Percentiles rank a stretch among this genome's conserved stretches.
phyloP scores from a whole-genome alignment of 495 filamentous ascomycete species.

The Aspergillus avenaceus region DNA sequence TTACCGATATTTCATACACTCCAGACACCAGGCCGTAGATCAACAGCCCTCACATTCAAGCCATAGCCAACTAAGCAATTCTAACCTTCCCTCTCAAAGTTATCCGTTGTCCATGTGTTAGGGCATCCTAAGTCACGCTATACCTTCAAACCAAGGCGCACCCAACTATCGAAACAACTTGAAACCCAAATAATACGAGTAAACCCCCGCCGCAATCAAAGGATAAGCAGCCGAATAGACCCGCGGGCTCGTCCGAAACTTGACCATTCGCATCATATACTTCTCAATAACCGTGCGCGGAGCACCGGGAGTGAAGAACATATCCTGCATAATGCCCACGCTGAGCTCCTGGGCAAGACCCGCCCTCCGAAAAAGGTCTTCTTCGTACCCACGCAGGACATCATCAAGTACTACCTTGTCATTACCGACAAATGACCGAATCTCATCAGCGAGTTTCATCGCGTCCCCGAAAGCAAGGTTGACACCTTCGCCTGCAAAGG shows the following conservation, averaged over 20 bases:
- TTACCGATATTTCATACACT: too few relatives aligned
- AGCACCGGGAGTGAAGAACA: background rate
- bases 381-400: background rate
- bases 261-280: background rate
- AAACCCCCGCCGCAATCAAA: background rate
- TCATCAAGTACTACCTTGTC: background rate
- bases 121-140: too few relatives aligned
- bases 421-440: background rate
- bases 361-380: background rate
- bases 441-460: background rate
- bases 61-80: too few relatives aligned
- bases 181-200: background rate
- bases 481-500: conserved; percentile 53
- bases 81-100: too few relatives aligned
- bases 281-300: background rate
- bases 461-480: conserved; percentile 20
- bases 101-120: too few relatives aligned
- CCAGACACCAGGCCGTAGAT: too few relatives aligned
- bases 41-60: too few relatives aligned
- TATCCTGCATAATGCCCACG: background rate
- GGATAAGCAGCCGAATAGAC: background rate
- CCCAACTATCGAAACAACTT: background rate
- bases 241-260: background rate
- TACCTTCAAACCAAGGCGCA: too few relatives aligned
- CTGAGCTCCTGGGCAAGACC: background rate